A percentile compares a stretch with the other conserved stretches of the same genome.
Evolutionary conservation across 306 rosid genomes (phyloP).

Genomic region (Trifolium dubium): DNA sequence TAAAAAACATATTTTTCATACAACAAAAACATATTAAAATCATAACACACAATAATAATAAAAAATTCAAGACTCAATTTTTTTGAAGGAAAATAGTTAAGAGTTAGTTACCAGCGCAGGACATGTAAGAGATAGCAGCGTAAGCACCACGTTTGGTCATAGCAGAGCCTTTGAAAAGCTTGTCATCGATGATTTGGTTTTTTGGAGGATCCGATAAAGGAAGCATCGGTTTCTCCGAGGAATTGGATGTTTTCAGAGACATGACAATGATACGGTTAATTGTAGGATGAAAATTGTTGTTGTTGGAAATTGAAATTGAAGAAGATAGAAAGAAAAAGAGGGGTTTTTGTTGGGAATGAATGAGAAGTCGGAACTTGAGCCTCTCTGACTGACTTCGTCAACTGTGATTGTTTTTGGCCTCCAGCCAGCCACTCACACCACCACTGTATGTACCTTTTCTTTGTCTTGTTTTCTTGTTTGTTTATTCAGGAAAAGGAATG

Average conservation of each 20-base stretch:
- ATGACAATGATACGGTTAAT: not conserved
- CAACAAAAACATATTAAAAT: no score
- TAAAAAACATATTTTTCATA: not conserved
- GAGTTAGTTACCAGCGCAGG: constrained; percentile 73
- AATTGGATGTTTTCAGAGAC: constrained; percentile 54
- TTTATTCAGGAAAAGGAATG: no score
- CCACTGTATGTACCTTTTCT: no score
- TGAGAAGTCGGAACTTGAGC: no score
- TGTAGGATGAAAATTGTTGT: not conserved
- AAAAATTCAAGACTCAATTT: not conserved
- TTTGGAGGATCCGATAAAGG: constrained; percentile 76
- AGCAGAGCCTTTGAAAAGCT: constrained; percentile 82
- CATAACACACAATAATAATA: not conserved
- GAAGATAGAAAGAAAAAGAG: no score
- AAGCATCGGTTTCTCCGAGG: constrained; percentile 55
- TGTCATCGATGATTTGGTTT: constrained; percentile 55
- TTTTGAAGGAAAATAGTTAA: not conserved
- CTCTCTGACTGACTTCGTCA: no score
- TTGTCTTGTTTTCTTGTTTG: no score
- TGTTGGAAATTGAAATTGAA: not conserved
- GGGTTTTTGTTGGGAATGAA: no score
- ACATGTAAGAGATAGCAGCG: constrained; percentile 90
- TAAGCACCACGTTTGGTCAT: constrained; percentile 88
- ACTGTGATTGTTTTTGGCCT: no score
- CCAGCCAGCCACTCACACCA: no score